Percentiles rank a stretch among this genome's conserved stretches.
These are phyloP conservation scores for Linaria vulgaris DNA, from an alignment of 257 asterid species.

Conservation along the genomic window DNA sequence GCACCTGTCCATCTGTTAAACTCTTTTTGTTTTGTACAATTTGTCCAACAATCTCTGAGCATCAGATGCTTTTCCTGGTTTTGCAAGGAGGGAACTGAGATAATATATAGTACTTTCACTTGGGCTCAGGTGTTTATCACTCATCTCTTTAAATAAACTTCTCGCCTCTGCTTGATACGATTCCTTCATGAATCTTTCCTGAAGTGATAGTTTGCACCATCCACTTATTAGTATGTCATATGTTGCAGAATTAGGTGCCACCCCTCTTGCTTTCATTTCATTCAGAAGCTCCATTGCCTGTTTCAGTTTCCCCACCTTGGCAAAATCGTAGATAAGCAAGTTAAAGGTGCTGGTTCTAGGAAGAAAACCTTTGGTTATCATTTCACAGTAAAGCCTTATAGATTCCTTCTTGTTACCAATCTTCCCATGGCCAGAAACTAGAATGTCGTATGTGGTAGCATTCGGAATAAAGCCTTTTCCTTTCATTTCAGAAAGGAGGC, in stretches of 20 bases:
- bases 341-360: conserved; percentile 79
- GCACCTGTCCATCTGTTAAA: conserved; percentile 18
- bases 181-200: conserved; percentile 46
- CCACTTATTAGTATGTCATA: conserved; percentile 77
- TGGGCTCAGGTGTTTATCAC: conserved; percentile 62
- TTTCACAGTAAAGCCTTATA: conserved; percentile 77
- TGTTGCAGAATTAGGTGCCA: conserved; percentile 67
- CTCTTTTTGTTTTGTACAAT: conserved; percentile 49
- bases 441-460: conserved; percentile 59
- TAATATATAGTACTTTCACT: conserved; percentile 55
- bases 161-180: conserved; percentile 62
- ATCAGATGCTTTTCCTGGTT: conserved; percentile 70
- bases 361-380: conserved; percentile 76
- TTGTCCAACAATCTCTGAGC: conserved; percentile 62
- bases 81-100: conserved; percentile 63
- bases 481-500: conserved; percentile 60
- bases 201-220: conserved; percentile 68
- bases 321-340: conserved; percentile 66
- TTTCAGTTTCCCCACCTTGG: conserved; percentile 79
- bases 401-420: conserved; percentile 76
- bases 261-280: conserved; percentile 79
- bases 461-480: conserved; percentile 54
- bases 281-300: conserved; percentile 84
- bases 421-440: conserved; percentile 74
- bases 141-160: conserved; percentile 70